Conservation (phyloP, 345 rosid genomes). For the Toxicodendron radicans region DNA sequence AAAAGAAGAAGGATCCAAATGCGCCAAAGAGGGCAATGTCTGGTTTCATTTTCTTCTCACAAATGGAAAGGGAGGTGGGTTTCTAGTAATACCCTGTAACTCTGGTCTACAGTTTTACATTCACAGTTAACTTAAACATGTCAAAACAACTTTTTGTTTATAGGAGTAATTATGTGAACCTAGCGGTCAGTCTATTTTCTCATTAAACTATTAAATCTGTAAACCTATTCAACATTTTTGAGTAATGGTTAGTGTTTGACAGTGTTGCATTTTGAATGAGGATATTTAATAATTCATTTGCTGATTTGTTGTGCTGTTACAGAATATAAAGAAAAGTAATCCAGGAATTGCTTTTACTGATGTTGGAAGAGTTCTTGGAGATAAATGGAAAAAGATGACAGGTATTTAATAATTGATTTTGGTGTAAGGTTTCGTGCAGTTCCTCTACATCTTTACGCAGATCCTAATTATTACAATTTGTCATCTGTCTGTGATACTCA, state of each 20-base stretch:
- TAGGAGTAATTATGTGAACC: neutral
- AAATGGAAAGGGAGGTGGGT: constrained; percentile 82
- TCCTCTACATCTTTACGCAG: neutral
- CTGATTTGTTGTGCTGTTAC: constrained; percentile 24
- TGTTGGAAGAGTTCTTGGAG: constrained; percentile 65
- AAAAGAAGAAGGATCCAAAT: constrained; percentile 95
- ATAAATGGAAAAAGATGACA: constrained; percentile 77
- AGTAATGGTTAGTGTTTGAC: neutral
- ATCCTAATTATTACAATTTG: neutral
- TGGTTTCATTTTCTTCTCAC: constrained; percentile 75
- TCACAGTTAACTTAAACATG: neutral
- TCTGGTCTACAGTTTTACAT: neutral
- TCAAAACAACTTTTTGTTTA: neutral
- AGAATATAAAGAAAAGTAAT: constrained; percentile 72
- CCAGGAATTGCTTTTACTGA: constrained; percentile 77
- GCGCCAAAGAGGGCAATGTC: constrained; percentile 86
- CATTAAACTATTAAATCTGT: neutral
- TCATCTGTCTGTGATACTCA: neutral
- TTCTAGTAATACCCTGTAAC: too few species aligned
- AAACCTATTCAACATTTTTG: neutral
- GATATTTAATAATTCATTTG: neutral
- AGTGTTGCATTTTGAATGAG: neutral
- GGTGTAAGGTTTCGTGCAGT: neutral
- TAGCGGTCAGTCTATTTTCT: neutral
- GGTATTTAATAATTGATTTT: constrained; percentile 34